These are phyloP conservation scores for Coemansia sp. DNA, from an alignment of 192 early-diverging fungal genomes.

Conservation along the genomic window DNA sequence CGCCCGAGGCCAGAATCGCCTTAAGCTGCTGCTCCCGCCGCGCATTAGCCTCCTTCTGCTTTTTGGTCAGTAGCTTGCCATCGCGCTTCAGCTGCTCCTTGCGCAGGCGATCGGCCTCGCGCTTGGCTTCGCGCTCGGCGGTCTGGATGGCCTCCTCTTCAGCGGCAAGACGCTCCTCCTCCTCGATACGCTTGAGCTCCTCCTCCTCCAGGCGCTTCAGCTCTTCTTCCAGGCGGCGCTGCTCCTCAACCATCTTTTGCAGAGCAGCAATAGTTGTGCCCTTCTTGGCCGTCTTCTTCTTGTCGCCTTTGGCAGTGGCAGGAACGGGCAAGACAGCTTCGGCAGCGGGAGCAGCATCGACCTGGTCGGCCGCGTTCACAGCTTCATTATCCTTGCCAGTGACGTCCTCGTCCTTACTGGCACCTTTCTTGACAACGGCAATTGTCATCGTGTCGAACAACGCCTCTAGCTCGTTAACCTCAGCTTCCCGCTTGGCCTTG, in stretches of 20 bases:
- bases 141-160: slow-evolving; percentile 70
- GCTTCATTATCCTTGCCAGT: slow-evolving; percentile 58
- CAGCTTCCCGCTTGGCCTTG: slow-evolving; percentile 53
- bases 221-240: slow-evolving; percentile 70
- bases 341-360: slow-evolving; percentile 21
- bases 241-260: slow-evolving; percentile 62
- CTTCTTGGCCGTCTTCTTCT: slow-evolving; percentile 50
- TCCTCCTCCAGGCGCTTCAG: slow-evolving; percentile 82
- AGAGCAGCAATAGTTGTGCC: slow-evolving; percentile 49
- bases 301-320: slow-evolving; percentile 18
- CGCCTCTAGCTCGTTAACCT: slow-evolving; percentile 31
- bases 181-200: slow-evolving; percentile 64
- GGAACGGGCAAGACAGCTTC: slow-evolving; percentile 31
- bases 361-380: slow-evolving; percentile 42
- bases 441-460: slow-evolving; percentile 27
- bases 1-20: slow-evolving; percentile 76
- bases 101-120: slow-evolving; percentile 78
- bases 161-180: slow-evolving; percentile 66
- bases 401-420: slow-evolving; percentile 10
- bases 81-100: slow-evolving; percentile 90
- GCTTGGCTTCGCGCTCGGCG: slow-evolving; percentile 77
- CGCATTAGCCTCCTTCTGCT: slow-evolving; percentile 86
- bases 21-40: slow-evolving; percentile 72
- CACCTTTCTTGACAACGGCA: slow-evolving; percentile 16
- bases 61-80: slow-evolving; percentile 91